Conservation (phyloP, 2,329 filamentous ascomycete genomes). For the Calonectria hawksworthii region DNA sequence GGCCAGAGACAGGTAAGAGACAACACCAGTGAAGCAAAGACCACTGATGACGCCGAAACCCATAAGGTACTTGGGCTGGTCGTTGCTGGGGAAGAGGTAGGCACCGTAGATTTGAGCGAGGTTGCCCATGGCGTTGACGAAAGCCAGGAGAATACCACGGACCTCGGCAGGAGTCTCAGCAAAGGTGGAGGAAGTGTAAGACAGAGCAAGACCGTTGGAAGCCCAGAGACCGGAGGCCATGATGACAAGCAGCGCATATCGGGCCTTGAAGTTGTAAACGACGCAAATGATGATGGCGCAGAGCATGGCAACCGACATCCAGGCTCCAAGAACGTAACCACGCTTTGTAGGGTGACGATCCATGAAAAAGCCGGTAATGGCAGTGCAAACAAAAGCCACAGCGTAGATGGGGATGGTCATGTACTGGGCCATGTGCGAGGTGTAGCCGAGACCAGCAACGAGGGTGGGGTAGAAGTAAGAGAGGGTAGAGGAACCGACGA, state of each 20-base stretch:
- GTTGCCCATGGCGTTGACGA: slow-evolving; percentile 69
- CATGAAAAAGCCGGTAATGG: slow-evolving; percentile 60
- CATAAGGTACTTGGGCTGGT: slow-evolving; percentile 63
- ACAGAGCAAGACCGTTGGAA: slow-evolving; percentile 64
- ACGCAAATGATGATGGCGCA: slow-evolving; percentile 58
- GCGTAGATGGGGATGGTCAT: slow-evolving; percentile 64
- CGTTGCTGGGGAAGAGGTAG: slow-evolving; percentile 63
- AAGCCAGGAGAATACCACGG: slow-evolving; percentile 61
- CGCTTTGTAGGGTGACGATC: slow-evolving; percentile 56
- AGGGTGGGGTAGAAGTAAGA: slow-evolving; percentile 54
- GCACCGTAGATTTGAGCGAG: slow-evolving; percentile 69
- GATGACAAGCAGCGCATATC: slow-evolving; percentile 67
- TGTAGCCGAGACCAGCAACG: slow-evolving; percentile 49
- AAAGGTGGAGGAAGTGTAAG: slow-evolving; percentile 66
- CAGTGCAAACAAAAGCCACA: slow-evolving; percentile 65
- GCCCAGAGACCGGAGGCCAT: slow-evolving; percentile 70
- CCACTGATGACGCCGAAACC: slow-evolving; percentile 54
- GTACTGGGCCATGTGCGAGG: slow-evolving; percentile 47
- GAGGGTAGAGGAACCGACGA: slow-evolving; percentile 49
- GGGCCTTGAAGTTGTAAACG: slow-evolving; percentile 64
- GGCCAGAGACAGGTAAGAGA: slow-evolving; percentile 23
- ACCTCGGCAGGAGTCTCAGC: slow-evolving; percentile 63
- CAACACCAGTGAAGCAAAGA: slow-evolving; percentile 30
- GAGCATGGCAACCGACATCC: slow-evolving; percentile 29
- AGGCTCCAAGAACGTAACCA: slow-evolving; percentile 20